Percentiles rank a stretch among this genome's conserved stretches.
phyloP scores from a whole-genome alignment of 345 rosid genomes.

The Citrus medica region DNA sequence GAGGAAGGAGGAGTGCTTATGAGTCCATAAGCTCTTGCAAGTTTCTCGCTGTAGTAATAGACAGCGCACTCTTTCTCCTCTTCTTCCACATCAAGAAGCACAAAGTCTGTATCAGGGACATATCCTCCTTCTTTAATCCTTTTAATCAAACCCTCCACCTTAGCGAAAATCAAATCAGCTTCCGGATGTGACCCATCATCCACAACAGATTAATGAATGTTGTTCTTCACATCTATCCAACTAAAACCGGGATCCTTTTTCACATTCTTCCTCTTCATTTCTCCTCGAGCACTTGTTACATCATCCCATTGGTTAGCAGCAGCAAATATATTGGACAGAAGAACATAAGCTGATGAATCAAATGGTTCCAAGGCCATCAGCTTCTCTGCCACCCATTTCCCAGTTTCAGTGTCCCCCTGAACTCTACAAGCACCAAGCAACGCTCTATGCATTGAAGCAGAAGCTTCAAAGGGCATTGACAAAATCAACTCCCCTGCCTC shows the following conservation, averaged over 20 bases:
- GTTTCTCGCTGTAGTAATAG: constrained; percentile 48
- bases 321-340: constrained; percentile 54
- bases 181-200: constrained; percentile 48
- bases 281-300: constrained; percentile 34
- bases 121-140: constrained; percentile 52
- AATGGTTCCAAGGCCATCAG: constrained; percentile 52
- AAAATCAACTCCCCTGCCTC: constrained; percentile 49
- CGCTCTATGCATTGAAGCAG: constrained; percentile 54
- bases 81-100: constrained; percentile 49
- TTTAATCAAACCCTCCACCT: constrained; percentile 38
- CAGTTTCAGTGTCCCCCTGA: constrained; percentile 45
- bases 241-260: constrained; percentile 66
- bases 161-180: constrained; percentile 28
- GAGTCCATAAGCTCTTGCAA: constrained; percentile 45
- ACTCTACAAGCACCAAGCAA: constrained; percentile 58
- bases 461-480: constrained; percentile 53
- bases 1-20: constrained; percentile 39
- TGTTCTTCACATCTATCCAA: constrained; percentile 55
- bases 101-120: constrained; percentile 44
- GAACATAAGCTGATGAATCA: constrained; percentile 51
- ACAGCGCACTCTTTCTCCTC: constrained; percentile 49
- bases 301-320: constrained; percentile 50
- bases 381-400: constrained; percentile 40
- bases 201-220: constrained; percentile 45
- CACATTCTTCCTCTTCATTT: constrained; percentile 44